Conservation (phyloP, 805 yeast genomes). For the Pichia deserticola region DNA sequence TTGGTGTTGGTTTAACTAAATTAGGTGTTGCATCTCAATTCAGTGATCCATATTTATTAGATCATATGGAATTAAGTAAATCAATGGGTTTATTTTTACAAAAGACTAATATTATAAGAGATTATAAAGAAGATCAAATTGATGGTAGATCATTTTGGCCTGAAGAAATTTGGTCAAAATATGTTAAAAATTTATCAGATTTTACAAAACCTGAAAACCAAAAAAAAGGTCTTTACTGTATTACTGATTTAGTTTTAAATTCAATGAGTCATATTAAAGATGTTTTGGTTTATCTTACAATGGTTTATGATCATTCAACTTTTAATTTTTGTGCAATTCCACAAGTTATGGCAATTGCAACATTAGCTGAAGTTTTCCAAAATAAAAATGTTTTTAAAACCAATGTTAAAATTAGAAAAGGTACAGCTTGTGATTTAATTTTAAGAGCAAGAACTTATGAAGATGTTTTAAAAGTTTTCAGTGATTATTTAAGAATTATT, state of each 20-base stretch:
- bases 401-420: slow-evolving; percentile 85
- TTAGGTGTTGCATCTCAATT: slow-evolving; percentile 71
- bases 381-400: slow-evolving; percentile 64
- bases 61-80: slow-evolving; percentile 53
- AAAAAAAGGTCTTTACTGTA: slow-evolving; percentile 60
- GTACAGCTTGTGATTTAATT: slow-evolving; percentile 73
- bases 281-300: slow-evolving; percentile 65
- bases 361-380: slow-evolving; percentile 76
- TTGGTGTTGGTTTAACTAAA: slow-evolving; percentile 91
- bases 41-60: slow-evolving; percentile 46
- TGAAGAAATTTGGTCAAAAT: slow-evolving; percentile 81
- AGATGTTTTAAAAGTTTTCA: slow-evolving; percentile 72
- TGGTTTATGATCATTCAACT: slow-evolving; percentile 70
- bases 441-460: slow-evolving; percentile 65
- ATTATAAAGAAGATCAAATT: slow-evolving; percentile 81
- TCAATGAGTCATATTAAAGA: slow-evolving; percentile 74
- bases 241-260: slow-evolving; percentile 72
- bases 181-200: slow-evolving; percentile 56
- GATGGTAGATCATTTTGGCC: slow-evolving; percentile 98
- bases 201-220: slow-evolving; percentile 45
- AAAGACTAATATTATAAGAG: slow-evolving; percentile 93
- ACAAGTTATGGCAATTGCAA: slow-evolving; percentile 98
- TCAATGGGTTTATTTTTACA: slow-evolving; percentile 95
- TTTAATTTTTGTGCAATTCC: slow-evolving; percentile 96
- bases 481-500: slow-evolving; percentile 62